Conservation (phyloP, 1,139 yeast species). For the Hyphopichia khmerensis region DNA sequence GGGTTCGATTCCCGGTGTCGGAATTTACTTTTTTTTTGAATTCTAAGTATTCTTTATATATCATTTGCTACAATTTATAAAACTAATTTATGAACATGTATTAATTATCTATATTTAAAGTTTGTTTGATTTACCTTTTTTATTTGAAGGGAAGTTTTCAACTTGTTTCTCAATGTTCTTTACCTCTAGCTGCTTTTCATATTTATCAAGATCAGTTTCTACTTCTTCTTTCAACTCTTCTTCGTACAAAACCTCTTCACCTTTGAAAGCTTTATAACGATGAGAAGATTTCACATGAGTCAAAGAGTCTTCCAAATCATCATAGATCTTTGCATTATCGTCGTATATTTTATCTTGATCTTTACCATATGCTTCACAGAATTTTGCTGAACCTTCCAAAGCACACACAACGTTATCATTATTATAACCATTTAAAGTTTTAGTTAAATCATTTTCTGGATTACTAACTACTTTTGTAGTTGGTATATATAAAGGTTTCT, state of each 20-base stretch:
- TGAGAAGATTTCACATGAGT: constrained; percentile 3
- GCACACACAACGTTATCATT: constrained; percentile 36
- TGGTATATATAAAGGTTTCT: constrained; percentile 6
- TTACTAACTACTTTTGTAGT: constrained; percentile 6
- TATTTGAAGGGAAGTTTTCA: constrained; percentile 1
- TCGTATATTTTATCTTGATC: constrained; percentile 5
- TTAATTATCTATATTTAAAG: neutral
- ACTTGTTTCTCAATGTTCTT: constrained; percentile 1
- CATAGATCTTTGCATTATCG: constrained; percentile 1
- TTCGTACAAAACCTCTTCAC: constrained; percentile 4
- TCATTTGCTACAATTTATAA: neutral
- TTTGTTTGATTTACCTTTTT: neutral
- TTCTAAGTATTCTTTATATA: neutral
- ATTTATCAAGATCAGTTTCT: constrained; percentile 4
- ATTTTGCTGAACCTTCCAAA: constrained; percentile 20
- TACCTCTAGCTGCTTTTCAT: constrained; percentile 6
- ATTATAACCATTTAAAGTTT: constrained; percentile 18
- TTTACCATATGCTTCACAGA: constrained; percentile 24
- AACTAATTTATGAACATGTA: neutral
- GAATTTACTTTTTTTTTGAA: constrained; percentile 15
- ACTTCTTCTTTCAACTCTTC: constrained; percentile 2
- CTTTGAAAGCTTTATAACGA: neutral
- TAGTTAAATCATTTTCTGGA: constrained; percentile 3
- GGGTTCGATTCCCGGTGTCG: constrained; percentile 49
- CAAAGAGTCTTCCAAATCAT: constrained; percentile 3